Percentiles rank a stretch among this genome's conserved stretches.
These are phyloP conservation scores for Ophiosphaerella narmari DNA, from an alignment of 2,329 filamentous ascomycete species.

Conservation along the genomic window DNA sequence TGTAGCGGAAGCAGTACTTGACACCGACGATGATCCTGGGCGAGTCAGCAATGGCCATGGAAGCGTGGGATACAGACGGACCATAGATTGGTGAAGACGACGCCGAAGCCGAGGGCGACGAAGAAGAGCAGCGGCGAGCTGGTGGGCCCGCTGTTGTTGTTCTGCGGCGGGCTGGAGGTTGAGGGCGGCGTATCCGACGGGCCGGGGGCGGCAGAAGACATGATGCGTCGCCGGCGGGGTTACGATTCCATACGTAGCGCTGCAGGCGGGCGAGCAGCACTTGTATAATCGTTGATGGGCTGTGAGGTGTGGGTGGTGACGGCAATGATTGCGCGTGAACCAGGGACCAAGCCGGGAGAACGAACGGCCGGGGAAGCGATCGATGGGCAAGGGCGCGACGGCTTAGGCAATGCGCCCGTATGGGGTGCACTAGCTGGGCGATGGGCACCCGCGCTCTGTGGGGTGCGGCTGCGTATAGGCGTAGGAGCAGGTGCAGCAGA, in stretches of 20 bases:
- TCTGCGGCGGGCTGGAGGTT: constrained; percentile 17
- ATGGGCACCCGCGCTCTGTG: background rate
- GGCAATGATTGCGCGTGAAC: constrained; percentile 35
- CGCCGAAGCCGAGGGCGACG: constrained; percentile 92
- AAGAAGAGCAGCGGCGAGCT: constrained; percentile 86
- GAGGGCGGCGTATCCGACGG: constrained; percentile 5
- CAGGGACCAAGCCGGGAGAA: constrained; percentile 16
- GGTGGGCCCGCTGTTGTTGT: constrained; percentile 56
- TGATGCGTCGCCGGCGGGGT: constrained; percentile 5
- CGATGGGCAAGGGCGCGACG: background rate
- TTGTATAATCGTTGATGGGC: no score
- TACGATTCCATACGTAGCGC: constrained; percentile 12
- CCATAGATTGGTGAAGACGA: constrained; percentile 99
- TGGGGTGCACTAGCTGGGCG: constrained; percentile 27
- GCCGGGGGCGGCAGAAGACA: constrained; percentile 10
- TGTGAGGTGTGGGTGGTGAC: constrained; percentile 24
- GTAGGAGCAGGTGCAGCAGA: no score
- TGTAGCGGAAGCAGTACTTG: constrained; percentile 99
- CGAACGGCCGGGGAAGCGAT: constrained; percentile 12
- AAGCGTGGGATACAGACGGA: constrained; percentile 54
- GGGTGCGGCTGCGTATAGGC: no score
- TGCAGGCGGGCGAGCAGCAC: no score
- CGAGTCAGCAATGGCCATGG: constrained; percentile 25
- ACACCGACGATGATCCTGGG: constrained; percentile 97
- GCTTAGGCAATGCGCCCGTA: constrained; percentile 5